phyloP scores from a whole-genome alignment of 2,329 filamentous ascomycete genomes.

The Scopulariopsis brevicaulis region DNA sequence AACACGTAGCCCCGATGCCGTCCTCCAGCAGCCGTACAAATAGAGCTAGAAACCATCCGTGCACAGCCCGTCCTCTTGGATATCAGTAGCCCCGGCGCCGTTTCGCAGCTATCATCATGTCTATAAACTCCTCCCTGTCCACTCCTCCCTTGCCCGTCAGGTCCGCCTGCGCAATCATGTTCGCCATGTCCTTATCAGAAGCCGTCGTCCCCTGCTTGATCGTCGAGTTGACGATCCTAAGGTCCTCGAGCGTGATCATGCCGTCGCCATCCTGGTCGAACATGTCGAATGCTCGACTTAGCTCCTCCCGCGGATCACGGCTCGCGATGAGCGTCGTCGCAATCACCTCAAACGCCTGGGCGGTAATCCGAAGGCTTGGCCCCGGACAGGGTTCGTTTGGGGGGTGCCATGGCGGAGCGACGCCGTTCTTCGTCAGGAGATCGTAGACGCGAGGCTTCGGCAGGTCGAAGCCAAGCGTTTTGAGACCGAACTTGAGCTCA shows the following conservation, averaged over 20 bases:
- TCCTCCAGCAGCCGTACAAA: not conserved
- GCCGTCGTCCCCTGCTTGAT: conserved; percentile 70
- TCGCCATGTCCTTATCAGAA: conserved; percentile 81
- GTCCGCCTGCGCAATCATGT: conserved; percentile 98
- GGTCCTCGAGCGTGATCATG: conserved; percentile 77
- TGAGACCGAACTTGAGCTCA: conserved; percentile 92
- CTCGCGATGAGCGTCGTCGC: conserved; percentile 71
- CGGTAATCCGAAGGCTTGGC: conserved; percentile 59
- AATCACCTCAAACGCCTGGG: conserved; percentile 61
- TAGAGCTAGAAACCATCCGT: not conserved
- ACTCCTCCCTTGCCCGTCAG: conserved; percentile 81
- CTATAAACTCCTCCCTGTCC: conserved; percentile 57
- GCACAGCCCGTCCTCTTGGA: not conserved
- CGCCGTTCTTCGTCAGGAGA: conserved; percentile 71
- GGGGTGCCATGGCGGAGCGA: conserved; percentile 50
- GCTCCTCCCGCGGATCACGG: conserved; percentile 83
- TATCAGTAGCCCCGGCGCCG: conserved; percentile 8
- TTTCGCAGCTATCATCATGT: conserved; percentile 34
- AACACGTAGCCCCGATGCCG: not conserved
- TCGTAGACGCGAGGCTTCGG: conserved; percentile 75
- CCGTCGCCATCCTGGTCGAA: conserved; percentile 93
- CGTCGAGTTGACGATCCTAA: conserved; percentile 79
- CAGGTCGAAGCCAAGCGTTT: conserved; percentile 88
- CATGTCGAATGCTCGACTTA: conserved; percentile 78
- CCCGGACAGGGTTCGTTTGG: conserved; percentile 41